A percentile compares a stretch with the other conserved stretches of the same genome.
Evolutionary conservation across 768 basidiomycete genomes (phyloP).

Genomic region (Cubamyces lactineus): DNA sequence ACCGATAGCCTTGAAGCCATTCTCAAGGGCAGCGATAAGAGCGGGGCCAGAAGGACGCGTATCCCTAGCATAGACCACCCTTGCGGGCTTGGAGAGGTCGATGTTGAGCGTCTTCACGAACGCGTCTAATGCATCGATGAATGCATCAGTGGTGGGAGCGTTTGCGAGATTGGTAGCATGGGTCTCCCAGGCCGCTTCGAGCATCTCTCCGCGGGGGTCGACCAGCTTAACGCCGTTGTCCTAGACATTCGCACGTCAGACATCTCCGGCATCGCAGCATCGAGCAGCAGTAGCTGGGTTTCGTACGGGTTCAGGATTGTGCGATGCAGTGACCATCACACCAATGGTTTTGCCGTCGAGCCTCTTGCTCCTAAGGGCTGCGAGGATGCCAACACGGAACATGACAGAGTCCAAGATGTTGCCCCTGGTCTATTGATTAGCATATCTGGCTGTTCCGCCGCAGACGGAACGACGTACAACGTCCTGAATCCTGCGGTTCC

Average conservation of each 20-base stretch:
- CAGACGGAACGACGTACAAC: constrained; percentile 53
- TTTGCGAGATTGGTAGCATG: constrained; percentile 90
- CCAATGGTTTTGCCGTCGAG: constrained; percentile 92
- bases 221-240: constrained; percentile 99
- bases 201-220: constrained; percentile 97
- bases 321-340: constrained; percentile 99
- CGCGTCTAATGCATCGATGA: constrained; percentile 63
- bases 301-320: constrained; percentile 92
- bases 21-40: constrained; percentile 77
- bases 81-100: constrained; percentile 75
- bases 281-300: not conserved
- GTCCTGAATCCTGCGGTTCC: constrained; percentile 96
- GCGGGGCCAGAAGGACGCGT: constrained; percentile 86
- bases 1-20: constrained; percentile 77
- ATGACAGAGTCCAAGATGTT: constrained; percentile 84
- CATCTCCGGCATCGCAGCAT: not conserved
- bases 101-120: constrained; percentile 71
- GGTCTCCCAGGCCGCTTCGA: constrained; percentile 89
- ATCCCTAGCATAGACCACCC: constrained; percentile 90
- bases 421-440: constrained; percentile 49
- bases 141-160: constrained; percentile 71
- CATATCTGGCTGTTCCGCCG: constrained; percentile 10
- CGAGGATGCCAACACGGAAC: constrained; percentile 90
- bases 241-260: constrained; percentile 43
- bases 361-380: constrained; percentile 87